phyloP scores from a whole-genome alignment of 164 flowering plant species.

The Vitis riparia region DNA sequence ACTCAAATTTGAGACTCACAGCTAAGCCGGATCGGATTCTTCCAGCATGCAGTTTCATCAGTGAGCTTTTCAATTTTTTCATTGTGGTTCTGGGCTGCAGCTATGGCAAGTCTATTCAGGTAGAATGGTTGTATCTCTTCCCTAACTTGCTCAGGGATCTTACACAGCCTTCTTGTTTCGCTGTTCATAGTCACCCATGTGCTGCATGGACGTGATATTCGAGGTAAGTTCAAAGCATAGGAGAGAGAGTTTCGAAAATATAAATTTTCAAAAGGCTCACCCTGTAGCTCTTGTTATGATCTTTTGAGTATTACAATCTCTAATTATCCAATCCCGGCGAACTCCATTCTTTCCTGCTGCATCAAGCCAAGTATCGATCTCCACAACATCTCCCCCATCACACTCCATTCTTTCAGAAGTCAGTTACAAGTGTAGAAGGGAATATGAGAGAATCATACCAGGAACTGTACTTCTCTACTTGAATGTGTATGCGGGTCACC shows the following conservation, averaged over 20 bases:
- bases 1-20: constrained; percentile 33
- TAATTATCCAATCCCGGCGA: constrained; percentile 68
- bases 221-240: not conserved
- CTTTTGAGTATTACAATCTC: constrained; percentile 56
- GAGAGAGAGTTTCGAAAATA: not conserved
- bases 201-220: constrained; percentile 19
- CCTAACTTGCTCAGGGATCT: constrained; percentile 9
- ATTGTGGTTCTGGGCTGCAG: too few relatives aligned
- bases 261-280: constrained; percentile 16
- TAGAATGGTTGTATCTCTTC: constrained; percentile 6
- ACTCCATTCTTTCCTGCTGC: constrained; percentile 66
- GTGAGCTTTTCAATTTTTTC: not conserved
- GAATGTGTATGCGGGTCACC: not conserved
- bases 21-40: constrained; percentile 50
- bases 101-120: not conserved
- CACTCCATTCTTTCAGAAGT: not conserved
- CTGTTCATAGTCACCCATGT: constrained; percentile 32
- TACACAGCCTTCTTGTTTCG: constrained; percentile 12
- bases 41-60: constrained; percentile 19
- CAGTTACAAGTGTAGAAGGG: not conserved
- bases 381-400: constrained; percentile 73
- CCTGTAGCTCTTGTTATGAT: constrained; percentile 59
- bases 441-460: constrained; percentile 1
- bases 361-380: constrained; percentile 64
- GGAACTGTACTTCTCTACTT: constrained; percentile 15